Percentiles rank a stretch among this genome's conserved stretches.
These are phyloP conservation scores for Chamaenerion angustifolium DNA, from an alignment of 345 rosid genomes.

Conservation along the genomic window DNA sequence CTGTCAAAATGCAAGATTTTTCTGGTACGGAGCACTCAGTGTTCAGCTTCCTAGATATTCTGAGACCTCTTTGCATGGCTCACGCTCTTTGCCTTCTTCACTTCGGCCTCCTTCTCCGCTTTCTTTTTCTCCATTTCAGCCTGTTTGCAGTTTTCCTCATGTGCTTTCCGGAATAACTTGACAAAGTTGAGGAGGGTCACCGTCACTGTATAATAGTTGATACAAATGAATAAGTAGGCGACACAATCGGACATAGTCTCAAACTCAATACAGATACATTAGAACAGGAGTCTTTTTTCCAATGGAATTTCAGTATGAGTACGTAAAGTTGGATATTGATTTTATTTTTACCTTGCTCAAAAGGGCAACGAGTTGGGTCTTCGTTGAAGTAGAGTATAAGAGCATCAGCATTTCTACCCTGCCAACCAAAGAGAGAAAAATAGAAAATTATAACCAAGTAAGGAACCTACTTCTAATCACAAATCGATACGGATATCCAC, in stretches of 20 bases:
- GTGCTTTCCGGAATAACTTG: slow-evolving; percentile 81
- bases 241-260: background rate
- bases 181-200: slow-evolving; percentile 76
- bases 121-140: slow-evolving; percentile 87
- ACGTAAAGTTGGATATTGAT: no score
- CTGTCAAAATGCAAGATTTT: background rate
- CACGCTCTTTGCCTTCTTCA: slow-evolving; percentile 59
- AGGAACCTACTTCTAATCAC: background rate
- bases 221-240: no score
- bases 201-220: slow-evolving; percentile 35
- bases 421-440: slow-evolving; percentile 16
- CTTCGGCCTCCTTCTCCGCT: slow-evolving; percentile 84
- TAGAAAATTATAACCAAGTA: background rate
- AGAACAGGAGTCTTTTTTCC: no score
- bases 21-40: background rate
- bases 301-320: no score
- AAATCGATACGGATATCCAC: slow-evolving; percentile 5
- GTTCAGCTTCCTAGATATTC: slow-evolving; percentile 24
- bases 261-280: no score
- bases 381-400: slow-evolving; percentile 93
- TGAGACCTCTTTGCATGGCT: slow-evolving; percentile 36
- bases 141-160: slow-evolving; percentile 85
- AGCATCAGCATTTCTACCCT: slow-evolving; percentile 98
- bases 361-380: slow-evolving; percentile 91
- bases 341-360: slow-evolving; percentile 73